Conservation (phyloP, 176 grass and related monocot species). For the Rhipidocladum racemiflorum region DNA sequence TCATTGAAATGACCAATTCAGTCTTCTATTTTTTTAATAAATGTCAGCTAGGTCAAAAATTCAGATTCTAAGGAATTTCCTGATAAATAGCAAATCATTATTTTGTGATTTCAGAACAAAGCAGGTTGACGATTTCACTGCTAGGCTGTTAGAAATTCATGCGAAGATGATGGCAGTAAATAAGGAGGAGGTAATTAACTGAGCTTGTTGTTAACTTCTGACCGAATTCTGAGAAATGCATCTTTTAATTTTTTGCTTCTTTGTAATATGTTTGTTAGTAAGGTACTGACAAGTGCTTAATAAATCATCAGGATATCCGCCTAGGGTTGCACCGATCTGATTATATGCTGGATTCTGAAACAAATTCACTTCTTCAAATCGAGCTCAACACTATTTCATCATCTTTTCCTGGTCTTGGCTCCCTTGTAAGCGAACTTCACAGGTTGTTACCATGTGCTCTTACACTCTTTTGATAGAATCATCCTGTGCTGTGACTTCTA, state of each 20-base stretch:
- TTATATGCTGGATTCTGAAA: constrained; percentile 96
- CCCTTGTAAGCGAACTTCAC: constrained; percentile 85
- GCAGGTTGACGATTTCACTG: constrained; percentile 82
- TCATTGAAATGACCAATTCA: neutral
- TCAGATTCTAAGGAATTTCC: neutral
- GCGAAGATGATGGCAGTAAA: constrained; percentile 67
- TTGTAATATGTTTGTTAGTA: neutral
- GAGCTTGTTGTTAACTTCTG: neutral
- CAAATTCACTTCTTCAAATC: constrained; percentile 86
- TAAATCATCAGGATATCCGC: constrained; percentile 74
- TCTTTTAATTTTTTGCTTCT: neutral
- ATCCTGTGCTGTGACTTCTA: neutral
- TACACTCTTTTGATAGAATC: constrained; percentile 16
- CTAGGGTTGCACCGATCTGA: constrained; percentile 94
- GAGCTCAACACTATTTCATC: constrained; percentile 94
- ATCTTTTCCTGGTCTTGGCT: constrained; percentile 90
- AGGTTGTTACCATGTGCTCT: constrained; percentile 45
- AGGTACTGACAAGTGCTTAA: constrained; percentile 17
- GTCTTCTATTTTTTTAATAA: neutral
- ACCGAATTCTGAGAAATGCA: neutral
- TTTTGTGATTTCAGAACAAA: constrained; percentile 61
- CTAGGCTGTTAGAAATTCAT: constrained; percentile 84
- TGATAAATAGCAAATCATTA: neutral
- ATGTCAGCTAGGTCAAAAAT: neutral
- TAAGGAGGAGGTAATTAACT: constrained; percentile 65